A percentile compares a stretch with the other conserved stretches of the same genome.
Conservation (phyloP, 306 rosid species). For the Alnus rubra region DNA sequence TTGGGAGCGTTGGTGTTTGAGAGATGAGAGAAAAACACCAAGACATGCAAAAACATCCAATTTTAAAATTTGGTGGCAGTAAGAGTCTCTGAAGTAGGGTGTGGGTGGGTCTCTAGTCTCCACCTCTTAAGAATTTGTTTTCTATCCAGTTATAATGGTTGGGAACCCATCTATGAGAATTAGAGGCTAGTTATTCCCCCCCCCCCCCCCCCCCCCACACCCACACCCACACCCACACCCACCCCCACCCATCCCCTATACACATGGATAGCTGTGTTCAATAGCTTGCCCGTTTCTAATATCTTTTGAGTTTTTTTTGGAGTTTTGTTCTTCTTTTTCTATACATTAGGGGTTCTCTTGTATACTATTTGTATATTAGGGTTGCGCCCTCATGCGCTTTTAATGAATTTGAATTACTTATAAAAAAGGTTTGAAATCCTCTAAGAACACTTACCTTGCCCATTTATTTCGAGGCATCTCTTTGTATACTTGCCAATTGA, state of each 20-base stretch:
- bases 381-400: no score
- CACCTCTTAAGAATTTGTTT: neutral
- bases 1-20: no score
- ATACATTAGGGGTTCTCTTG: no score
- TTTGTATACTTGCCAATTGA: neutral
- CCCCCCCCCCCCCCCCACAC: neutral
- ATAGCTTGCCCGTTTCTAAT: no score
- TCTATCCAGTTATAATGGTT: neutral
- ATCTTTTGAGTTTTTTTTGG: no score
- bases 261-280: no score
- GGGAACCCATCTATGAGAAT: neutral
- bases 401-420: no score
- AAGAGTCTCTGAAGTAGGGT: neutral
- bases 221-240: neutral
- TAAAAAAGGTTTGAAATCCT: neutral
- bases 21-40: no score
- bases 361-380: no score
- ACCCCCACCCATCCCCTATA: neutral
- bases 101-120: neutral
- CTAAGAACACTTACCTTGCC: neutral
- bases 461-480: neutral
- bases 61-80: neutral
- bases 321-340: no score
- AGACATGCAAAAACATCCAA: no score
- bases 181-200: neutral